phyloP scores from a whole-genome alignment of 2,329 filamentous ascomycete species.

The Lachnellula occidentalis region DNA sequence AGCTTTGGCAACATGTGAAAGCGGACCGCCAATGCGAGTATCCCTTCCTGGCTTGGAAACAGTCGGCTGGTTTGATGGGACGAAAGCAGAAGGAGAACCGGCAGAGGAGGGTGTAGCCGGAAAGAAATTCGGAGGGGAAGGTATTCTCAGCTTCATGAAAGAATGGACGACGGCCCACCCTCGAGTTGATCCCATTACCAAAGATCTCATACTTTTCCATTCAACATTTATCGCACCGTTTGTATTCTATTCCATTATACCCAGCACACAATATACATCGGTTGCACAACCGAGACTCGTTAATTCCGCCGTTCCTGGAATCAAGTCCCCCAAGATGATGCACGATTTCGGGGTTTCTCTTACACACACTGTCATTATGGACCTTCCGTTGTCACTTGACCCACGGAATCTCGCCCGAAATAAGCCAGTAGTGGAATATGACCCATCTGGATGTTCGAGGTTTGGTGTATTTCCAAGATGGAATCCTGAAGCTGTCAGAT shows the following conservation, averaged over 20 bases:
- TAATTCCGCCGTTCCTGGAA: constrained; percentile 53
- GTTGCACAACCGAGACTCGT: constrained; percentile 32
- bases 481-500: constrained; percentile 50
- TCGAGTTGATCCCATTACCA: constrained; percentile 57
- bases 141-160: constrained; percentile 55
- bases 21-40: constrained; percentile 62
- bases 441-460: constrained; percentile 50
- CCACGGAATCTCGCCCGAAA: constrained; percentile 54
- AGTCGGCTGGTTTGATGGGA: constrained; percentile 65
- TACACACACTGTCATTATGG: constrained; percentile 60
- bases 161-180: constrained; percentile 70
- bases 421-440: constrained; percentile 53
- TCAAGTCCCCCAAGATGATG: constrained; percentile 65
- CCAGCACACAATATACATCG: constrained; percentile 31
- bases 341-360: constrained; percentile 68
- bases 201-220: constrained; percentile 64
- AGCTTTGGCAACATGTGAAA: constrained; percentile 65
- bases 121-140: constrained; percentile 47
- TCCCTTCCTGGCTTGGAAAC: constrained; percentile 60
- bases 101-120: constrained; percentile 39
- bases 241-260: constrained; percentile 59
- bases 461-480: constrained; percentile 65
- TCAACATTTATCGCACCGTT: constrained; percentile 60
- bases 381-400: constrained; percentile 61
- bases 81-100: constrained; percentile 45